These are phyloP conservation scores for Coemansia umbellata DNA, from an alignment of 192 early-diverging fungal genomes.

Conservation along the genomic window DNA sequence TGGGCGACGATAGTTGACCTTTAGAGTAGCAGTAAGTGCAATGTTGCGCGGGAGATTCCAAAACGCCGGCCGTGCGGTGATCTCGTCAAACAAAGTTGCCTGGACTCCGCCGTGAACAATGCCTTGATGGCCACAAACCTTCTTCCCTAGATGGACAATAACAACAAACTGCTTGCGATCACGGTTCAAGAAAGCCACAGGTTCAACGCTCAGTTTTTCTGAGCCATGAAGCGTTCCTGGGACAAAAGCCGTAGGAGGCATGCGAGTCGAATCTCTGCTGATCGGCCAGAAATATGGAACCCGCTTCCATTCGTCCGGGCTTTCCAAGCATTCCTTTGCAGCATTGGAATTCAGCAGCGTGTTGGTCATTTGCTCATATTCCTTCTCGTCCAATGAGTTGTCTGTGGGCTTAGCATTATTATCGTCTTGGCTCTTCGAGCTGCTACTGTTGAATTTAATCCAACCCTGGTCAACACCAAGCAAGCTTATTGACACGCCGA, in stretches of 20 bases:
- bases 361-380: constrained; percentile 4
- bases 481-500: constrained; percentile 30
- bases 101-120: constrained; percentile 78
- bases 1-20: constrained; percentile 70
- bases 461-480: constrained; percentile 44
- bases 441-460: constrained; percentile 21
- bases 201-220: constrained; percentile 36
- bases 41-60: constrained; percentile 62
- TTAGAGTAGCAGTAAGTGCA: constrained; percentile 73
- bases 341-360: constrained; percentile 18
- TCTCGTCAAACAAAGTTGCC: constrained; percentile 71
- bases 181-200: constrained; percentile 40
- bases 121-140: constrained; percentile 70
- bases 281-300: constrained; percentile 41
- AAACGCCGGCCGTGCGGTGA: constrained; percentile 55
- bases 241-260: constrained; percentile 11
- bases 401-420: background rate
- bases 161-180: constrained; percentile 49
- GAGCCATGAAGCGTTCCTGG: constrained; percentile 24
- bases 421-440: background rate
- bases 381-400: background rate
- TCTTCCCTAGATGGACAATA: constrained; percentile 64
- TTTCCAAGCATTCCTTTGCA: constrained; percentile 32
- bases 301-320: constrained; percentile 46
- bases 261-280: background rate